Percentiles rank a stretch among this genome's conserved stretches.
These are phyloP conservation scores for Suhomyces terraborum DNA, from an alignment of 1,139 yeast species.

Conservation along the genomic window DNA sequence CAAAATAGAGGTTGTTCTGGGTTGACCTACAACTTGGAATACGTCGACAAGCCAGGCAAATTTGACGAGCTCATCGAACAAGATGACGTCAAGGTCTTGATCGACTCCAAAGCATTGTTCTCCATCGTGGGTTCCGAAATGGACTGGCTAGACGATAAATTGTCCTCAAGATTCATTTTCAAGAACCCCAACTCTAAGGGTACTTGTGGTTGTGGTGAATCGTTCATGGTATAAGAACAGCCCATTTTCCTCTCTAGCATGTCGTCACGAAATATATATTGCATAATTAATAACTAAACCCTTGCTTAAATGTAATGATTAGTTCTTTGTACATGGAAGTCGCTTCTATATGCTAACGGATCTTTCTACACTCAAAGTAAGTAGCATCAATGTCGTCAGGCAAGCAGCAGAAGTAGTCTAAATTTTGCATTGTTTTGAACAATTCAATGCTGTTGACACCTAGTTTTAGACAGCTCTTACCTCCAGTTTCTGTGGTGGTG, in stretches of 20 bases:
- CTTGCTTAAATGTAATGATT: background rate
- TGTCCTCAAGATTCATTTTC: conserved; percentile 86
- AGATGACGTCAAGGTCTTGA: conserved; percentile 88
- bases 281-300: conserved; percentile 1
- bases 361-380: conserved; percentile 51
- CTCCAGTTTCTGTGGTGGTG: conserved; percentile 41
- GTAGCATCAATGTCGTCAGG: conserved; percentile 51
- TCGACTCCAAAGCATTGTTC: conserved; percentile 93
- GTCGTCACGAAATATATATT: conserved; percentile 4
- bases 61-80: conserved; percentile 92
- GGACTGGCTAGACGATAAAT: conserved; percentile 97
- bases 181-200: conserved; percentile 96
- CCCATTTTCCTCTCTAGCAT: conserved; percentile 1
- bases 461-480: conserved; percentile 49
- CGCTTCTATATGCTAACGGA: conserved; percentile 17
- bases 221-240: conserved; percentile 81
- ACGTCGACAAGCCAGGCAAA: conserved; percentile 85
- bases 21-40: conserved; percentile 84
- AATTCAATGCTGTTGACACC: conserved; percentile 40
- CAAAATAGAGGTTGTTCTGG: conserved; percentile 97
- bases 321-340: background rate
- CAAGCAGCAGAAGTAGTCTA: conserved; percentile 48
- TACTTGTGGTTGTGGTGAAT: conserved; percentile 98
- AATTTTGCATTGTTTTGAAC: conserved; percentile 49
- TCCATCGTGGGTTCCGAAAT: conserved; percentile 95